Evolutionary conservation across 2,329 filamentous ascomycete genomes (phyloP), one percentile per base, ranked within the genome.

Genomic region (Fusarium annulatum): DNA sequence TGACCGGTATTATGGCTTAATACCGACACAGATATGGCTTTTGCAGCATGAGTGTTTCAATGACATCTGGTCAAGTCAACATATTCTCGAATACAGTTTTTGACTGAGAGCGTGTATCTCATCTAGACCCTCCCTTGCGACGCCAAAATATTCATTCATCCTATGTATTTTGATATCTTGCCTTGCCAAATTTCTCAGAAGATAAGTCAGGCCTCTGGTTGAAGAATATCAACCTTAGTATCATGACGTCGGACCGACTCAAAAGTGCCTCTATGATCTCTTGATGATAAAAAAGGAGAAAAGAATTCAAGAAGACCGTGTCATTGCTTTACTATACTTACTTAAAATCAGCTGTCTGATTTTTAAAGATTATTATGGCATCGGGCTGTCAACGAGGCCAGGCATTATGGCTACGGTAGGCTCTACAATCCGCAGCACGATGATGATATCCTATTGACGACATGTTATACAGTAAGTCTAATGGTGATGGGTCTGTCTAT

Each of bases 1-100:
- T 57, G 21, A 52, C 71, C 56, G 55, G 45, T 9, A 66, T 74
- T 7, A 72, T 79, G 60, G 66, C 62, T 4, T 73, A 75, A 52
- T 78, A 75, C 56, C 67, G 71, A 51, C 60, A 72, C 52, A 61
- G 68, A 21, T 80, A 74, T 69, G 75, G 74, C 51, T 81, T 77
- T 56, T 76, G 73, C 45, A 79, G 69, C 60, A 74, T 76, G 34
- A 80, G 67, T 6, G 85, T 85, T 56, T 82, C 82, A 4, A 76
- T 82, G 48, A 83, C 82, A 16, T 86, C 7, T 26, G 10, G 16
- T 26, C 5, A 18, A 7, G 5, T 26, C 8, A 26, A 4, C 7
- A 45, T 18, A 45, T 9, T 45, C 23, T 5, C 12, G 10, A 12
- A 5, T 11, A 45, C 19, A 26, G 16, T 9, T 12, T 4, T 12